Percentiles rank a stretch among this genome's conserved stretches.
phyloP scores from a whole-genome alignment of 768 basidiomycete species.

The Termitomyces sp. region DNA sequence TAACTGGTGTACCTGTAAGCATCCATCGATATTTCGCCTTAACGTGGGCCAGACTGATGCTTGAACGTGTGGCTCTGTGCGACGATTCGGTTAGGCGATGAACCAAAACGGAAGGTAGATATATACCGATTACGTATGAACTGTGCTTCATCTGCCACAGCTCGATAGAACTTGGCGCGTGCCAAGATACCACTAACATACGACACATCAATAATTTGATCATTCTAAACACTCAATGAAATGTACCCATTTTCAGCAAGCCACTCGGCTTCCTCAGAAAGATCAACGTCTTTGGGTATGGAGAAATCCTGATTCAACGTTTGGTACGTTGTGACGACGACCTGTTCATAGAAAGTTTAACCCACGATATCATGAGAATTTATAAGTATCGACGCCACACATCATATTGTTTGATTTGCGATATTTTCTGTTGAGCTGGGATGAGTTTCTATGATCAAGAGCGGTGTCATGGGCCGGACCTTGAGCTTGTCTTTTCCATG shows the following conservation, averaged over 20 bases:
- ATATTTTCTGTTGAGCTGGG: slow-evolving; percentile 28
- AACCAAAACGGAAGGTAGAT: not conserved
- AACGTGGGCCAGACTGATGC: slow-evolving; percentile 56
- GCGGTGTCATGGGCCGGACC: slow-evolving; percentile 17
- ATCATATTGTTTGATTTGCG: slow-evolving; percentile 50
- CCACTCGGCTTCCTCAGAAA: slow-evolving; percentile 46
- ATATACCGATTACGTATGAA: slow-evolving; percentile 63
- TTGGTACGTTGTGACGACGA: slow-evolving; percentile 77
- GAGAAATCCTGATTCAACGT: slow-evolving; percentile 61
- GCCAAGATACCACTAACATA: slow-evolving; percentile 54
- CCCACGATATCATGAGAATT: not conserved
- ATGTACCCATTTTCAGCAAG: slow-evolving; percentile 48
- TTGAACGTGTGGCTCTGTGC: slow-evolving; percentile 50
- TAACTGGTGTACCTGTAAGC: slow-evolving; percentile 74
- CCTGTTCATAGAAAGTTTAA: slow-evolving; percentile 28
- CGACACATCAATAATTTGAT: not conserved
- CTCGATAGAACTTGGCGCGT: slow-evolving; percentile 60
- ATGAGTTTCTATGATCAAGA: not conserved
- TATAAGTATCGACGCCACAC: slow-evolving; percentile 24
- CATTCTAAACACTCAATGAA: not conserved
- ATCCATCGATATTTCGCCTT: slow-evolving; percentile 72
- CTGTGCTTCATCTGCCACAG: slow-evolving; percentile 78
- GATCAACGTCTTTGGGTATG: slow-evolving; percentile 45
- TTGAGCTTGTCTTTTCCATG: slow-evolving; percentile 70
- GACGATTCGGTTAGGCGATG: not conserved